phyloP scores from a whole-genome alignment of 1,139 yeast species.

The Ogataea hybrid region DNA sequence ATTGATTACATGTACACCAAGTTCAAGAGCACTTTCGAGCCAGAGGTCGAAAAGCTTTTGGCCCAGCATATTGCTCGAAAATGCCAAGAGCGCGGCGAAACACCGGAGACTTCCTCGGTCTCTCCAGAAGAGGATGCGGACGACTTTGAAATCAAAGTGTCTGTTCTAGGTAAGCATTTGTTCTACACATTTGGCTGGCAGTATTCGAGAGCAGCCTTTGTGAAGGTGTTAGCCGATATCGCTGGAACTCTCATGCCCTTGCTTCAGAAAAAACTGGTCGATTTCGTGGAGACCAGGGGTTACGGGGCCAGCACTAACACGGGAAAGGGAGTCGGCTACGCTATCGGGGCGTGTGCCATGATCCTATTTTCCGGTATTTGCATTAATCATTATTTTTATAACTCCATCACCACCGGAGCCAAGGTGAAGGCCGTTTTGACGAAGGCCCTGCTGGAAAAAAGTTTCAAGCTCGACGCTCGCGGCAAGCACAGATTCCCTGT shows the following conservation, averaged over 20 bases:
- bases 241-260: slow-evolving; percentile 40
- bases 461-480: slow-evolving; percentile 57
- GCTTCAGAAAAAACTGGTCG: slow-evolving; percentile 48
- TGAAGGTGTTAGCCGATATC: slow-evolving; percentile 34
- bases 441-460: slow-evolving; percentile 60
- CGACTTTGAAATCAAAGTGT: slow-evolving; percentile 20
- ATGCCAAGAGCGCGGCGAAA: slow-evolving; percentile 31
- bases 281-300: slow-evolving; percentile 39
- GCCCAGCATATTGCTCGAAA: slow-evolving; percentile 17
- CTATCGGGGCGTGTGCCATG: slow-evolving; percentile 49
- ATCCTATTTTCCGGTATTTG: slow-evolving; percentile 47
- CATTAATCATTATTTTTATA: slow-evolving; percentile 60
- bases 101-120: slow-evolving; percentile 31
- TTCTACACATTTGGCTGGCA: slow-evolving; percentile 24
- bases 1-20: slow-evolving; percentile 33
- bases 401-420: slow-evolving; percentile 62
- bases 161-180: slow-evolving; percentile 14
- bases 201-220: slow-evolving; percentile 30
- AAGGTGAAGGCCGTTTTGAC: slow-evolving; percentile 62
- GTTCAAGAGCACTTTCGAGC: slow-evolving; percentile 30
- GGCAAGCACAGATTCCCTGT: slow-evolving; percentile 58
- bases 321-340: slow-evolving; percentile 59
- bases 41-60: slow-evolving; percentile 29
- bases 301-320: slow-evolving; percentile 27
- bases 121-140: slow-evolving; percentile 17